Conservation (phyloP, 2,329 filamentous ascomycete genomes). For the Aspergillus costaricaensis region DNA sequence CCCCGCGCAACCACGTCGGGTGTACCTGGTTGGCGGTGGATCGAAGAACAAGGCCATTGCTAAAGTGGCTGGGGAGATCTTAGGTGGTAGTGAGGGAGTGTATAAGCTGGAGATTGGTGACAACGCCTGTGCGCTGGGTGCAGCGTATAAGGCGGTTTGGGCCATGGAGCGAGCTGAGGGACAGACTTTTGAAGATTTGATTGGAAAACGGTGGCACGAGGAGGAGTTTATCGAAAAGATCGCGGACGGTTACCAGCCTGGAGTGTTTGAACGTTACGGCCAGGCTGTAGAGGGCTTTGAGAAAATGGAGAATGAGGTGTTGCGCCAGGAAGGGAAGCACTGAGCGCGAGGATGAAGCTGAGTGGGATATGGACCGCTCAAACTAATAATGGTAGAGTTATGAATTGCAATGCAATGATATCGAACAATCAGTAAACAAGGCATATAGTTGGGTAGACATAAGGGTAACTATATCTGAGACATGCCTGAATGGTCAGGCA, state of each 20-base stretch:
- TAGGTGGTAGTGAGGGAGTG: slow-evolving; percentile 86
- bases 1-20: slow-evolving; percentile 80
- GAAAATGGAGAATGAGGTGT: slow-evolving; percentile 68
- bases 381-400: background rate
- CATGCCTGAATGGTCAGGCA: background rate
- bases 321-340: slow-evolving; percentile 44
- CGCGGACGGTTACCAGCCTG: slow-evolving; percentile 75
- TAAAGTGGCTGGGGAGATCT: slow-evolving; percentile 78
- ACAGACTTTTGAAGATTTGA: slow-evolving; percentile 85
- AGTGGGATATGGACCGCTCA: background rate
- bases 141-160: slow-evolving; percentile 96
- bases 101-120: slow-evolving; percentile 93
- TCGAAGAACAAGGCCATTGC: slow-evolving; percentile 88
- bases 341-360: background rate
- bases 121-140: slow-evolving; percentile 90
- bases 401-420: background rate
- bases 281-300: slow-evolving; percentile 74
- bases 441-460: background rate
- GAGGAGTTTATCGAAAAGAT: slow-evolving; percentile 80
- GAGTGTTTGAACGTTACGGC: slow-evolving; percentile 76
- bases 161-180: slow-evolving; percentile 67
- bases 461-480: background rate
- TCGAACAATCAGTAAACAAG: background rate
- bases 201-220: slow-evolving; percentile 83
- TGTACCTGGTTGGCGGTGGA: slow-evolving; percentile 94